These are phyloP conservation scores for Senna tora DNA, from an alignment of 306 rosid genomes.

Conservation along the genomic window DNA sequence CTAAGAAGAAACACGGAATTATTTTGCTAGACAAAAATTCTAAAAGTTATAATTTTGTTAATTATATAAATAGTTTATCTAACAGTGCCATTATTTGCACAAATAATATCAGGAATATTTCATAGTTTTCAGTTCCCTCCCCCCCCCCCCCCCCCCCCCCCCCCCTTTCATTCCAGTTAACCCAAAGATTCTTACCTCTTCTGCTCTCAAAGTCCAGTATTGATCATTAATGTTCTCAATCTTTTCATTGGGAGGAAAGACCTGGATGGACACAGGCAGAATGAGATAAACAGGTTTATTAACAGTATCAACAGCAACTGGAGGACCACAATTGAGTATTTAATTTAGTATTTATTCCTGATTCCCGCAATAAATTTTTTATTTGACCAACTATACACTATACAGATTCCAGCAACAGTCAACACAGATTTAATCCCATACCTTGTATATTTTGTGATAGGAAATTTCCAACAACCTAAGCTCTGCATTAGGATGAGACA, in stretches of 20 bases:
- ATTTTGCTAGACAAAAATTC: too few relatives aligned
- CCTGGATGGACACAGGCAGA: slow-evolving; percentile 48
- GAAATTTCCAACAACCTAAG: slow-evolving; percentile 84
- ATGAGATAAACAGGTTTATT: slow-evolving; percentile 4
- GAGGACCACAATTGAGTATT: neutral
- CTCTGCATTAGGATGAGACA: slow-evolving; percentile 78
- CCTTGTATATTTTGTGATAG: slow-evolving; percentile 91
- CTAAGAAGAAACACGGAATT: too few relatives aligned
- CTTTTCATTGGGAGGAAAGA: slow-evolving; percentile 78
- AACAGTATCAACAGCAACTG: slow-evolving; percentile 16
- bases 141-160: too few relatives aligned
- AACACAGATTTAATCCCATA: slow-evolving; percentile 32
- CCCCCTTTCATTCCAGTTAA: slow-evolving; percentile 14
- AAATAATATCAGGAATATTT: slow-evolving; percentile 20
- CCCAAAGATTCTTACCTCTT: slow-evolving; percentile 61
- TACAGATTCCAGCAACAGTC: slow-evolving; percentile 1
- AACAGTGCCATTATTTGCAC: neutral
- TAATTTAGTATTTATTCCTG: neutral
- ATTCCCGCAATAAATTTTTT: neutral
- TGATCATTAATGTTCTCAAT: slow-evolving; percentile 86
- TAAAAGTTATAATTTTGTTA: neutral
- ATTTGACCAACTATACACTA: neutral
- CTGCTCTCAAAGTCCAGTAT: slow-evolving; percentile 89
- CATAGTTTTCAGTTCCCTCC: slow-evolving; percentile 14
- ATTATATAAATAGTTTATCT: neutral